Conservation (phyloP, 192 early-diverging fungal species). For the Allomyces macrogynus region DNA sequence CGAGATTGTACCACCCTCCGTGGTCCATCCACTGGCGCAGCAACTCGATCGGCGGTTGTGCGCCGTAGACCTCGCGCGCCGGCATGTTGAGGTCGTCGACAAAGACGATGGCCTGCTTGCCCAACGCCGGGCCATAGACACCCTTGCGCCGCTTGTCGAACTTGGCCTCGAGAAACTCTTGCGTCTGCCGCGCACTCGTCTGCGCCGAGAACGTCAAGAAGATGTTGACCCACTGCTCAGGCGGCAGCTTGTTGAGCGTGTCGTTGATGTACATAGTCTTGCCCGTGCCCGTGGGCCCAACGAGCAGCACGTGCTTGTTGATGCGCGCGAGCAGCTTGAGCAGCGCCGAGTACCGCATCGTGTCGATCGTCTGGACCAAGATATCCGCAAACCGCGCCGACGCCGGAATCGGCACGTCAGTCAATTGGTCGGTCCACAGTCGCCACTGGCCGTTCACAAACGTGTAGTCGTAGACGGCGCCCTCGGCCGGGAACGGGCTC, state of each 20-base stretch:
- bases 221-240: constrained; percentile 95
- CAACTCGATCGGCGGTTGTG: constrained; percentile 92
- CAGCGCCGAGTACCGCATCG: constrained; percentile 86
- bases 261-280: constrained; percentile 98
- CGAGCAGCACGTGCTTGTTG: constrained; percentile 81
- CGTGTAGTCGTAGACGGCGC: constrained; percentile 80
- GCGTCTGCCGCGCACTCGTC: constrained; percentile 78
- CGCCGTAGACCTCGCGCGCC: constrained; percentile 84
- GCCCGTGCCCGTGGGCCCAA: constrained; percentile 95
- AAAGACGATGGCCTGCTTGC: constrained; percentile 92
- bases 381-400: constrained; percentile 77
- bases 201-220: constrained; percentile 92
- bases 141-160: constrained; percentile 80
- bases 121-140: constrained; percentile 55
- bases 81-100: constrained; percentile 99
- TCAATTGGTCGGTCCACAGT: constrained; percentile 70
- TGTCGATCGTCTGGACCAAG: constrained; percentile 96
- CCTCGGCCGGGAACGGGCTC: constrained; percentile 34
- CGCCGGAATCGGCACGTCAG: constrained; percentile 79
- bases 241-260: constrained; percentile 76
- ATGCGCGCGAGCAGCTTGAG: constrained; percentile 86
- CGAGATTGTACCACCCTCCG: constrained; percentile 85
- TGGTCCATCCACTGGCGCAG: constrained; percentile 85
- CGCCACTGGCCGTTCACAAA: constrained; percentile 67
- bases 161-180: constrained; percentile 94